Percentiles rank a stretch among this genome's conserved stretches.
phyloP scores from a whole-genome alignment of 495 filamentous ascomycete species.

The Staphylotrichum tortipilum region DNA sequence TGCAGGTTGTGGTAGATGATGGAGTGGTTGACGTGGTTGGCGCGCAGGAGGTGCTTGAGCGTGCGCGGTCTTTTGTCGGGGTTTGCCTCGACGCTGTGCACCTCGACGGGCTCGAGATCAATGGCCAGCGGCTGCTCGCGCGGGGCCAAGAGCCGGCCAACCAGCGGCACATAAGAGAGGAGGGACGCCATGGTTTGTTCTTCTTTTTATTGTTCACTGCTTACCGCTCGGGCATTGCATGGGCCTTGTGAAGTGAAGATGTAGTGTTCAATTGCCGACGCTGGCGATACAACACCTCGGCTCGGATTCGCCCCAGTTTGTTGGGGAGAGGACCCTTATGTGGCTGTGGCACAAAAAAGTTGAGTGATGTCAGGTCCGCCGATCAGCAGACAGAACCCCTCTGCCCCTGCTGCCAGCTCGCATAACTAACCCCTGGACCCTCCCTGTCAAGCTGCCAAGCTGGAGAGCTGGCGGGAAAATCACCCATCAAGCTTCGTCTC shows the following conservation, averaged over 20 bases:
- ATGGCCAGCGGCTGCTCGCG: constrained; percentile 35
- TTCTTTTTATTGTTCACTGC: background rate
- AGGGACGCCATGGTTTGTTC: constrained; percentile 39
- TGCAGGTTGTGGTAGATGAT: constrained; percentile 68
- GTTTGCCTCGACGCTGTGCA: constrained; percentile 69
- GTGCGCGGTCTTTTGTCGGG: constrained; percentile 71
- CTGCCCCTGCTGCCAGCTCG: too few species aligned
- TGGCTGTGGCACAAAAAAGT: background rate
- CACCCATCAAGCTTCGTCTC: too few species aligned
- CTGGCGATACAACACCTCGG: too few species aligned
- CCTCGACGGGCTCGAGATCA: constrained; percentile 58
- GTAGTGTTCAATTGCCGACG: background rate
- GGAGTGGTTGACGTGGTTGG: constrained; percentile 85
- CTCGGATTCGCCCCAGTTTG: background rate
- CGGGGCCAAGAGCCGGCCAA: constrained; percentile 34
- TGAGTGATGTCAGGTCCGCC: constrained; percentile 13
- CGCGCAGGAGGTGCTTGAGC: constrained; percentile 78
- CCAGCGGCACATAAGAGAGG: constrained; percentile 41
- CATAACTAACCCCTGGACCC: background rate
- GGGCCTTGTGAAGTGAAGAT: too few species aligned
- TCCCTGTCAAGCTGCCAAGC: constrained; percentile 7
- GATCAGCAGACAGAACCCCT: background rate
- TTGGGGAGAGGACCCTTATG: too few species aligned
- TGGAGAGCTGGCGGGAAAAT: too few species aligned
- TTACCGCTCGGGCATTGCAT: too few species aligned